Base-by-base conservation (phyloP, 1,284 basidiomycete species). In the Naganishia sp. region DNA sequence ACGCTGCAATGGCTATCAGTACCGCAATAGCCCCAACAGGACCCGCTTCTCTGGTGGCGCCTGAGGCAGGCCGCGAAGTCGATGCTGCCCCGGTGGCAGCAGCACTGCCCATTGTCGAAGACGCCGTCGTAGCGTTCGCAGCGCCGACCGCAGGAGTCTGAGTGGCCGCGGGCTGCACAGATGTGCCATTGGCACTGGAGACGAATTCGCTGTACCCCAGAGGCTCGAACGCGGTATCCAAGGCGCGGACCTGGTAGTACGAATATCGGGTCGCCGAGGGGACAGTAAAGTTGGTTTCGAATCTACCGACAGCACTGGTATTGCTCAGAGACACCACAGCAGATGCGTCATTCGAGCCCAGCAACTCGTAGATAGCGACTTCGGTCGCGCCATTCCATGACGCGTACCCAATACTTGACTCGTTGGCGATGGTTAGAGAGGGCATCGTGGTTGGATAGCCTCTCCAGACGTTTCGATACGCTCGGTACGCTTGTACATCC, bases 381-480 rank as follows among this genome's bases (percentile, higher is more conserved):
- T 76, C 72, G 7, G 76, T 77, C 1, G 75, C 75, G 15, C 77
- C 76, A 63, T 77, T 77, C 77, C 77, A 78, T 1, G 70, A 72
- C 13, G 70, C 64, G 60, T 49, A 71, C 1, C 63, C 68, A 21
- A 25, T 44, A 1, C 56, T 63, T 15, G 57, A 61, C 11, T 33
- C 49, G 18, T 64, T 64, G 10, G 63, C 55, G 52, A 70, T 36
- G 28, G 59, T 61, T 42, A 77, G 57, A 18, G 49, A 45, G 0
- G 76, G 75, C 11, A 49, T 63, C 0, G 73, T 74, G 0, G 18
- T 61, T 1, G 77, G 77, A 31, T 66, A 65, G 1, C 69, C 76
- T 6, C 60, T 68, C 75, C 76, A 78, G 15, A 70, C 61, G 9
- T 45, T 52, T 45, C 71, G 69, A 57, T 71, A 57, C 7, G 68